Evolutionary conservation across 2,329 filamentous ascomycete genomes (phyloP).

Genomic region (Gremmenia infestans): DNA sequence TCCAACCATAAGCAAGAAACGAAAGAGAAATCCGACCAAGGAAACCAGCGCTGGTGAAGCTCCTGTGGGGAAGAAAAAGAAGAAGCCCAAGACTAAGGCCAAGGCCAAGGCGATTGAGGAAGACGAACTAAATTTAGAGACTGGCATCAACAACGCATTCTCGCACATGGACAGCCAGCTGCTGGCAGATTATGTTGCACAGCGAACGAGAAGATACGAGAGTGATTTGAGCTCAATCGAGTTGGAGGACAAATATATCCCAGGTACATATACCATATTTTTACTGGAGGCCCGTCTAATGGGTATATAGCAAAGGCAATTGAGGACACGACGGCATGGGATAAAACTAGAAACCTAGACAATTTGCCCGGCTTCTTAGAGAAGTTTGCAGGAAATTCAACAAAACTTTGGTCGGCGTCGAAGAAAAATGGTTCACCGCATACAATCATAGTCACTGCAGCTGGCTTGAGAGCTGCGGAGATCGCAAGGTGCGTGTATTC

Average conservation of each 20-base stretch:
- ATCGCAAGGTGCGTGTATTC: conserved; percentile 57
- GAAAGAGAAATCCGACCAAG: conserved; percentile 21
- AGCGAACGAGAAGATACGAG: conserved; percentile 73
- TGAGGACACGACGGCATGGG: conserved; percentile 72
- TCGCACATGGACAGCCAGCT: conserved; percentile 77
- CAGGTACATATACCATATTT: conserved; percentile 48
- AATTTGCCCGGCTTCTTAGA: conserved; percentile 79
- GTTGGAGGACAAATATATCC: conserved; percentile 73
- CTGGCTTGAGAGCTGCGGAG: conserved; percentile 82
- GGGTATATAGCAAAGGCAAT: conserved; percentile 60
- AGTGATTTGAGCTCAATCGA: conserved; percentile 79
- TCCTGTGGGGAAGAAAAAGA: conserved; percentile 9
- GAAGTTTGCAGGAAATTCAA: conserved; percentile 51
- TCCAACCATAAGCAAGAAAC: conserved; percentile 24
- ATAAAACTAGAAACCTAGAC: conserved; percentile 59
- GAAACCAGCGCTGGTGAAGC: not conserved
- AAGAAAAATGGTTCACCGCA: conserved; percentile 71
- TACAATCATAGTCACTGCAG: conserved; percentile 81
- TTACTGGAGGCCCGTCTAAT: not conserved
- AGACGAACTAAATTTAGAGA: conserved; percentile 58
- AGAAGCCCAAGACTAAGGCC: conserved; percentile 33
- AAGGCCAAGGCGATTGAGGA: conserved; percentile 52
- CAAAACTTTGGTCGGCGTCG: conserved; percentile 55
- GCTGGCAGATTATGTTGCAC: conserved; percentile 78
- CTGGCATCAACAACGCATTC: conserved; percentile 75